Evolutionary conservation across 371 early-diverging fungal species (phyloP).

Genomic region (Coemansia sp.): DNA sequence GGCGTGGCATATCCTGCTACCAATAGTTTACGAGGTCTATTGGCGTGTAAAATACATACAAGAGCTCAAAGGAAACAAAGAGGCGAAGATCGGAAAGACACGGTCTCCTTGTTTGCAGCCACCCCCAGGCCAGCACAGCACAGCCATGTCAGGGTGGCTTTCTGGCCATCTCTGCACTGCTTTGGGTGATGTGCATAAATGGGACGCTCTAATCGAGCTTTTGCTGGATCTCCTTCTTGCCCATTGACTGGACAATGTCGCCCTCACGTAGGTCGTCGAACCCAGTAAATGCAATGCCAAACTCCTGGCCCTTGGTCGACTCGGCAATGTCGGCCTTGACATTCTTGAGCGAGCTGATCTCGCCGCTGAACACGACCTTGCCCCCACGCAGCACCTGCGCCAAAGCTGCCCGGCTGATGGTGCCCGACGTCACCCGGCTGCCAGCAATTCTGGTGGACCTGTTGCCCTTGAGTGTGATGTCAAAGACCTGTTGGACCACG

Average conservation of each 20-base stretch:
- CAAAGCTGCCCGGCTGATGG: slow-evolving; percentile 59
- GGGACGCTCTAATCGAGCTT: slow-evolving; percentile 32
- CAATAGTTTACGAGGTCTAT: not conserved
- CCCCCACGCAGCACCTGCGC: slow-evolving; percentile 71
- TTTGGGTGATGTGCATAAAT: not conserved
- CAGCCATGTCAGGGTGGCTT: not conserved
- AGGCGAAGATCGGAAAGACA: not conserved
- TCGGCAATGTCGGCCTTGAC: slow-evolving; percentile 87
- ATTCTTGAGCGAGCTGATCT: slow-evolving; percentile 66
- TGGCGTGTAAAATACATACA: slow-evolving; percentile 4
- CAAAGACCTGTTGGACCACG: slow-evolving; percentile 77
- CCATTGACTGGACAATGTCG: slow-evolving; percentile 70
- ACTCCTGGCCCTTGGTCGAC: slow-evolving; percentile 87
- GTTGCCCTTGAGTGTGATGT: slow-evolving; percentile 61
- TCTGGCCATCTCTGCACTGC: not conserved
- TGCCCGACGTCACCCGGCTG: slow-evolving; percentile 79
- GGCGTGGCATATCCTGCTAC: not conserved
- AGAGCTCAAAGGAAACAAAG: not conserved
- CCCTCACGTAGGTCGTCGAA: slow-evolving; percentile 74
- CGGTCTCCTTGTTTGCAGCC: not conserved
- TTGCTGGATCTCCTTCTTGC: slow-evolving; percentile 42
- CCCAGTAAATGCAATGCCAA: slow-evolving; percentile 85
- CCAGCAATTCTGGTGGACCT: slow-evolving; percentile 76
- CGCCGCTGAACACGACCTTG: slow-evolving; percentile 66
- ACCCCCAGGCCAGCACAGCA: not conserved